These are phyloP conservation scores for Neurospora tetraspora DNA, from an alignment of 495 filamentous ascomycete genomes.

Conservation along the genomic window DNA sequence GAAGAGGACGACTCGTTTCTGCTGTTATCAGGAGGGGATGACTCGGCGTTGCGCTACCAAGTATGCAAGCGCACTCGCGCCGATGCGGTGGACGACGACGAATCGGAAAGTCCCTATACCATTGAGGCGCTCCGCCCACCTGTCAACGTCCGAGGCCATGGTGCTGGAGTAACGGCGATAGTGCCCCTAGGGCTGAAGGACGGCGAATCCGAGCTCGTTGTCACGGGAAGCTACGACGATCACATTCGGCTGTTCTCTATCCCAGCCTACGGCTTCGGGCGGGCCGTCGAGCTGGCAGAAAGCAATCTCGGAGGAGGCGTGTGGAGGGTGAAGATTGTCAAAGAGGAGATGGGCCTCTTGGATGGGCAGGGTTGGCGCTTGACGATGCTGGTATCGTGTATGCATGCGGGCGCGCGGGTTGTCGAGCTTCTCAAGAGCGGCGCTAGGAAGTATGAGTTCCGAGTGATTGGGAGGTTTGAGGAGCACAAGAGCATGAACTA, in stretches of 20 bases:
- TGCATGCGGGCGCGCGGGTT: constrained; percentile 76
- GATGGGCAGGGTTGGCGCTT: constrained; percentile 23
- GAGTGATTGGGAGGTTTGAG: constrained; percentile 63
- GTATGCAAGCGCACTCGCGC: constrained; percentile 11
- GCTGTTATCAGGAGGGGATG: constrained; percentile 62
- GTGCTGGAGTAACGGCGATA: constrained; percentile 82
- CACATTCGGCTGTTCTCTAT: constrained; percentile 53
- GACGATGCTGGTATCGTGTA: constrained; percentile 75
- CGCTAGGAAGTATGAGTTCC: constrained; percentile 46
- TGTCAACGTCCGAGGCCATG: constrained; percentile 45
- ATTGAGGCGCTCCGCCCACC: constrained; percentile 26
- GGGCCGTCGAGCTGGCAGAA: constrained; percentile 47
- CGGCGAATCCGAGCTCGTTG: constrained; percentile 41
- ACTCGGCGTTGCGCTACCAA: constrained; percentile 36
- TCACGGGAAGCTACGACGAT: constrained; percentile 94
- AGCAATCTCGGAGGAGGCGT: constrained; percentile 72
- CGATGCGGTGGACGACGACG: background rate
- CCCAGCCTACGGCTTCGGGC: constrained; percentile 9
- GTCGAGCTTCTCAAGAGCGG: constrained; percentile 30
- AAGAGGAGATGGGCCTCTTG: constrained; percentile 4
- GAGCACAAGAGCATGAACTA: constrained; percentile 97
- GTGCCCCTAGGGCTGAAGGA: constrained; percentile 46
- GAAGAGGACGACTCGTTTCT: constrained; percentile 7
- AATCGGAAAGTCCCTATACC: constrained; percentile 21
- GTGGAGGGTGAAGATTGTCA: constrained; percentile 68